Conservation (phyloP, 163 green algal genomes). For the Prototheca cutis region DNA sequence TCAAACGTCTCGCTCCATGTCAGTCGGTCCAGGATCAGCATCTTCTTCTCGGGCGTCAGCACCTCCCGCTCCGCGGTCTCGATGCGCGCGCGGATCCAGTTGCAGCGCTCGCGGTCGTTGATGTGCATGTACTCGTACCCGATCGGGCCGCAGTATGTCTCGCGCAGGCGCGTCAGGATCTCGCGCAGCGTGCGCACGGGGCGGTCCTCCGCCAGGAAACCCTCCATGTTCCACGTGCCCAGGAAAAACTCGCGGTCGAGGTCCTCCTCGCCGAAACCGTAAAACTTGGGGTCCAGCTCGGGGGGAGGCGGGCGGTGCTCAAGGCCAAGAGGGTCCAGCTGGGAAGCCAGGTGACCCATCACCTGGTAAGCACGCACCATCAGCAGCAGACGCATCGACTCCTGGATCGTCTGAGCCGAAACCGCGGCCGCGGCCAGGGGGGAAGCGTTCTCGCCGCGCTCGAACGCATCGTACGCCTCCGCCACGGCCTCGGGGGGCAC, state of each 20-base stretch:
- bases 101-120: constrained; percentile 79
- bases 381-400: constrained; percentile 87
- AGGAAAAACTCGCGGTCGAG: constrained; percentile 94
- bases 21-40: constrained; percentile 81
- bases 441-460: constrained; percentile 51
- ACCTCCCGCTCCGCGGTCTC: constrained; percentile 51
- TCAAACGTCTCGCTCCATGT: constrained; percentile 94
- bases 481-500: constrained; percentile 71
- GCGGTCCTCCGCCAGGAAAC: constrained; percentile 82
- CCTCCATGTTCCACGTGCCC: constrained; percentile 82
- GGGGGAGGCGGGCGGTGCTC: constrained; percentile 43
- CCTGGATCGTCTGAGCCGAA: constrained; percentile 86
- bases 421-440: constrained; percentile 63
- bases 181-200: constrained; percentile 75
- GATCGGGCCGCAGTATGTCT: constrained; percentile 86
- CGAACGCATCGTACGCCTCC: constrained; percentile 76
- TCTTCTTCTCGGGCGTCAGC: constrained; percentile 52
- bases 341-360: constrained; percentile 71
- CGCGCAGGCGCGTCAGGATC: constrained; percentile 73
- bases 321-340: constrained; percentile 86
- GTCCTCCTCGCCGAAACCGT: constrained; percentile 90
- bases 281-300: constrained; percentile 81
- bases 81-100: constrained; percentile 93
- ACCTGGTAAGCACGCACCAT: constrained; percentile 86
- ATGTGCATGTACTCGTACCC: constrained; percentile 99